Base-by-base conservation (phyloP, 805 yeast species). In the Jamesozyma piceae region DNA sequence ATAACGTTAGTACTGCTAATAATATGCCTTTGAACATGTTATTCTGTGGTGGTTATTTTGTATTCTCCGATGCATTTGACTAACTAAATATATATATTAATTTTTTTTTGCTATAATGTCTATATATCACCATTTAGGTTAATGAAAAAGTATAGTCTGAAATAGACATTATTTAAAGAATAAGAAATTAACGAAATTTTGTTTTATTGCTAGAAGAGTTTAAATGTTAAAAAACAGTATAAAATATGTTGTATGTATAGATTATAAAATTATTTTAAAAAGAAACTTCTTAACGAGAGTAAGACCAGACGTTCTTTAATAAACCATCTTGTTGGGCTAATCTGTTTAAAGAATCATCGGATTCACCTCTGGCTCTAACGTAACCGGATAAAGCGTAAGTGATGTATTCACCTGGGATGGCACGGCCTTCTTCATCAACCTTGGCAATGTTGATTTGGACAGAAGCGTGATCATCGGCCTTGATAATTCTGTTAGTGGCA, bases 401-500 rank as follows among this genome's bases (percentile, higher is more conserved):
- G 78, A 84, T 77, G 85, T 75, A 74, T 63, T 78, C 78, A 71
- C 89, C 94, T 67, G 87, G 81, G 70, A 90, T 78, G 62, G 92
- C 90, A 69, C 82, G 89, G 63, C 98, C 98, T 67, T 84, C 82
- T 69, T 78, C 96, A 68, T 92, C 97, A 66, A 92, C 95, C 75
- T 90, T 86, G 67, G 95, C 97, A 64, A 92, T 80, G 89, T 85
- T 89, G 77, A 92, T 84, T 78, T 92, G 98, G 63, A 92, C 97
- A 55, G 97, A 85, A 62, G 97, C 92, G 75, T 92, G 98, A 77
- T 92, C 98, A 81, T 92, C 89, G 68, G 97, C 89, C 80, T 87
- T 88, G 82, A 92, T 89, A 77, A 92, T 88, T 80, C 97, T 88
- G 95, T 88, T 88, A 76, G 97, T 88, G 69, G 98, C 98, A 75